These are phyloP conservation scores for Hypoxylon sp. DNA, from an alignment of 2,329 filamentous ascomycete species.

Conservation along the genomic window DNA sequence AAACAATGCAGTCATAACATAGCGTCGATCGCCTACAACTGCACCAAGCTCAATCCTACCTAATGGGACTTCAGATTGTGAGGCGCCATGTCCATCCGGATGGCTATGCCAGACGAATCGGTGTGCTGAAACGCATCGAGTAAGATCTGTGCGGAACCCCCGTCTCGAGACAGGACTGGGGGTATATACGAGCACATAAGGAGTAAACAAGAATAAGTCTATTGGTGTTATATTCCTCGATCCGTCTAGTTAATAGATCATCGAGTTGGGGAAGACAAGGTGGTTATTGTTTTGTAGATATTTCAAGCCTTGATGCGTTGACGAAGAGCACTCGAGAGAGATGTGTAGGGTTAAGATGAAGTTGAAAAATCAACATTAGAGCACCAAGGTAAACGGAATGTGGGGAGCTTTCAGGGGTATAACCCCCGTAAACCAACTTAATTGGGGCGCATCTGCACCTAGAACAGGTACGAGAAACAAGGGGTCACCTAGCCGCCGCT, in stretches of 20 bases:
- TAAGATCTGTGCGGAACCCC: slow-evolving; percentile 39
- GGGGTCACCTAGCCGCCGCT: slow-evolving; percentile 3
- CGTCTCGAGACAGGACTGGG: slow-evolving; percentile 32
- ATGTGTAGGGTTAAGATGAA: no score
- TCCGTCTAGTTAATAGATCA: slow-evolving; percentile 10
- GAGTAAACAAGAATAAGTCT: slow-evolving; percentile 11
- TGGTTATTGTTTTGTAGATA: no score
- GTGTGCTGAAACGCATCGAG: slow-evolving; percentile 39
- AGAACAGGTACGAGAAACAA: slow-evolving; percentile 1
- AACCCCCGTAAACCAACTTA: slow-evolving; percentile 4
- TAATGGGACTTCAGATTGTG: slow-evolving; percentile 3
- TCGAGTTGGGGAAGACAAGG: no score
- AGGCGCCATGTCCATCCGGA: slow-evolving; percentile 12
- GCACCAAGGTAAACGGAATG: slow-evolving; percentile 4
- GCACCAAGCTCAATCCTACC: slow-evolving; percentile 9
- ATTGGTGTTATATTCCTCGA: slow-evolving; percentile 5
- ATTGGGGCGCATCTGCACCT: slow-evolving; percentile 1
- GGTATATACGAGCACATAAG: slow-evolving; percentile 15
- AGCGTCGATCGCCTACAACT: slow-evolving; percentile 18
- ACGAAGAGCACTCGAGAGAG: no score
- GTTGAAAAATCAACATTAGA: slow-evolving; percentile 6
- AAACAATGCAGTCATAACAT: slow-evolving; percentile 17
- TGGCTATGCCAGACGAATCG: slow-evolving; percentile 35
- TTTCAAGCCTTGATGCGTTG: no score
- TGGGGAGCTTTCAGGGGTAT: slow-evolving; percentile 11